phyloP scores from a whole-genome alignment of 2,329 filamentous ascomycete species.

The Phialophora verrucosa region DNA sequence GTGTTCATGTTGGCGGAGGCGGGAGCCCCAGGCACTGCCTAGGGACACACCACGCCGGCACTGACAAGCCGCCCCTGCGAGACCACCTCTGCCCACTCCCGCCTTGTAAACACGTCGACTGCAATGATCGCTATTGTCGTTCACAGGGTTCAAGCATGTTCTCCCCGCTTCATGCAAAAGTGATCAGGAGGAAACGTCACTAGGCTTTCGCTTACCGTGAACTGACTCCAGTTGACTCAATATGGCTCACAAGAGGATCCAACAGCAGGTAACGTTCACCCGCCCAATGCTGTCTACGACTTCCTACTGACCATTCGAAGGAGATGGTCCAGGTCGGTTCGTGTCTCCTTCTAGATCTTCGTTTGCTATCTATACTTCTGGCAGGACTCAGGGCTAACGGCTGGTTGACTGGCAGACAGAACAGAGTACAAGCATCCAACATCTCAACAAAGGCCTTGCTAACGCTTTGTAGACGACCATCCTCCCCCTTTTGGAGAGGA shows the following conservation, averaged over 20 bases:
- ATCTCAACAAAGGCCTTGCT: constrained; percentile 31
- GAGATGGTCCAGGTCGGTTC: constrained; percentile 99
- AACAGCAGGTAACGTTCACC: constrained; percentile 67
- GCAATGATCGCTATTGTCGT: background rate
- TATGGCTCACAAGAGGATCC: constrained; percentile 68
- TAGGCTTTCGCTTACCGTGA: constrained; percentile 15
- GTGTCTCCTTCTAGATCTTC: constrained; percentile 50
- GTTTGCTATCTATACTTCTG: background rate
- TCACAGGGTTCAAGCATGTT: constrained; percentile 30
- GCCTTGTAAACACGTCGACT: constrained; percentile 13
- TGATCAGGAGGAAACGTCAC: constrained; percentile 30
- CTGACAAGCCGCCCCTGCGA: background rate
- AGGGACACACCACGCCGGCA: background rate
- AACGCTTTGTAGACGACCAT: constrained; percentile 64
- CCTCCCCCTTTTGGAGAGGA: constrained; percentile 85
- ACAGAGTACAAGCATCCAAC: constrained; percentile 45
- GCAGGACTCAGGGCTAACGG: constrained; percentile 23
- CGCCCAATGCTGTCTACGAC: constrained; percentile 4
- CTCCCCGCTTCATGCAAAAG: constrained; percentile 34
- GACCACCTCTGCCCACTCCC: background rate
- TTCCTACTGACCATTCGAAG: constrained; percentile 54
- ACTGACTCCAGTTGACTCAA: constrained; percentile 15
- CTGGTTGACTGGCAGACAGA: constrained; percentile 42
- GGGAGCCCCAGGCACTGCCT: background rate
- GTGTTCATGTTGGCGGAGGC: background rate